Conservation (phyloP, 2,329 filamentous ascomycete genomes). For the Periglandula ipomoeae region DNA sequence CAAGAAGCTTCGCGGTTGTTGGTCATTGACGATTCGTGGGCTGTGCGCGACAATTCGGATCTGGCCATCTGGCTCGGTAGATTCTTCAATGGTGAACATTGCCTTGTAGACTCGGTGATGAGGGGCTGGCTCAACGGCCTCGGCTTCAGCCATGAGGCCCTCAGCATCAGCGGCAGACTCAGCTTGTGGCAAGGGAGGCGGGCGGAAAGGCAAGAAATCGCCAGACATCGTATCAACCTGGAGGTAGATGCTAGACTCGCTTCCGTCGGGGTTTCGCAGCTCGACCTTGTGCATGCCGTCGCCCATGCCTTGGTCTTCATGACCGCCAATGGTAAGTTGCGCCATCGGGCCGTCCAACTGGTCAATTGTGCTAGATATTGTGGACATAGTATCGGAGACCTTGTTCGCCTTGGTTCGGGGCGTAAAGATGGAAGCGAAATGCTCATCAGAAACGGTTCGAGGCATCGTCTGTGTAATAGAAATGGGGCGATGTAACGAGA, state of each 20-base stretch:
- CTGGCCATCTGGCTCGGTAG: conserved; percentile 49
- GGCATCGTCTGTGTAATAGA: conserved; percentile 78
- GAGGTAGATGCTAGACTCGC: conserved; percentile 50
- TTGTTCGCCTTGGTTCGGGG: conserved; percentile 38
- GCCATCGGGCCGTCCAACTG: conserved; percentile 51
- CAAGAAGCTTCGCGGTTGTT: conserved; percentile 48
- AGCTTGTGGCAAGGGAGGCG: conserved; percentile 70
- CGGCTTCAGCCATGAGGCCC: conserved; percentile 20
- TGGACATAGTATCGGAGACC: conserved; percentile 57
- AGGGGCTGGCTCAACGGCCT: conserved; percentile 26
- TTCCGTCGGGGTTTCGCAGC: conserved; percentile 46
- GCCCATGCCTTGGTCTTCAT: conserved; percentile 30
- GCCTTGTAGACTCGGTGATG: conserved; percentile 52
- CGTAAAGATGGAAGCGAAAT: conserved; percentile 79
- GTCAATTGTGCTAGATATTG: conserved; percentile 51
- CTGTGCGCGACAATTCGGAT: conserved; percentile 52
- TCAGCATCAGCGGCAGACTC: conserved; percentile 34
- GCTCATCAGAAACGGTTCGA: conserved; percentile 57
- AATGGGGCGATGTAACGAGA: conserved; percentile 90
- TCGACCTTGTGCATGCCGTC: conserved; percentile 42
- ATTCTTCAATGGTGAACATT: conserved; percentile 59
- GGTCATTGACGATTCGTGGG: conserved; percentile 45
- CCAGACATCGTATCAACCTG: conserved; percentile 61
- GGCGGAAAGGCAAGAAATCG: conserved; percentile 70
- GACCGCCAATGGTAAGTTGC: conserved; percentile 36